phyloP scores from a whole-genome alignment of 805 yeast species.

The Metschnikowia cerradonensis region DNA sequence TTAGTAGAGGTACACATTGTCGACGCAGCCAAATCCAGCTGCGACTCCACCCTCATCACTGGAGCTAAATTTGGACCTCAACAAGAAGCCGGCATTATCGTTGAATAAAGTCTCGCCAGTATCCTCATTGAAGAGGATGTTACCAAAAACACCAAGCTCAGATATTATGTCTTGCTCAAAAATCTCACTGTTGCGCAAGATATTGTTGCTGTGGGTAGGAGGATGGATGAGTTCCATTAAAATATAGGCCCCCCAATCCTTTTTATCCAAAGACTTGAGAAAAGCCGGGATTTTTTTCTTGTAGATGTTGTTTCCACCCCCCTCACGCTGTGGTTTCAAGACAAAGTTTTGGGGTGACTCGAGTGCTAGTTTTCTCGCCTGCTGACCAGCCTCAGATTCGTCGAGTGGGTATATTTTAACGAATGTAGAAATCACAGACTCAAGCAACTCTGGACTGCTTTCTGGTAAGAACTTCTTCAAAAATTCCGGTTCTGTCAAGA shows the following conservation, averaged over 20 bases:
- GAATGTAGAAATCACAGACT: conserved; percentile 55
- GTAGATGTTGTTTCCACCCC: conserved; percentile 96
- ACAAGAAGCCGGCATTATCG: conserved; percentile 74
- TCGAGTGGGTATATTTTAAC: conserved; percentile 88
- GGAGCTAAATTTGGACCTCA: conserved; percentile 73
- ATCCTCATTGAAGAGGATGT: conserved; percentile 66
- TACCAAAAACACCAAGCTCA: conserved; percentile 90
- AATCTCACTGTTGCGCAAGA: conserved; percentile 62
- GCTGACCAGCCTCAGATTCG: conserved; percentile 53
- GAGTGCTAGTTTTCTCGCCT: conserved; percentile 65
- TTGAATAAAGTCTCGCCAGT: conserved; percentile 56
- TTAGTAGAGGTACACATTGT: conserved; percentile 61
- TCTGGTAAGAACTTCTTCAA: conserved; percentile 46
- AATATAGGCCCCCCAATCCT: conserved; percentile 86
- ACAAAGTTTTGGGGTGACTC: conserved; percentile 70
- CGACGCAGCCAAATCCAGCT: conserved; percentile 97
- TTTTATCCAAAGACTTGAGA: conserved; percentile 52
- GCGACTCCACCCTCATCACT: conserved; percentile 99
- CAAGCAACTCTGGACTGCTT: conserved; percentile 24
- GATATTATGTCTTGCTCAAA: conserved; percentile 74
- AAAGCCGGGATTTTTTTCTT: conserved; percentile 79
- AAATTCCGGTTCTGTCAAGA: conserved; percentile 56
- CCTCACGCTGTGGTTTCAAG: conserved; percentile 96
- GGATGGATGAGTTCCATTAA: conserved; percentile 92
- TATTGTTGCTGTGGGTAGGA: conserved; percentile 60